Base-by-base conservation (phyloP, 495 filamentous ascomycete species). In the Neurospora sp. region DNA sequence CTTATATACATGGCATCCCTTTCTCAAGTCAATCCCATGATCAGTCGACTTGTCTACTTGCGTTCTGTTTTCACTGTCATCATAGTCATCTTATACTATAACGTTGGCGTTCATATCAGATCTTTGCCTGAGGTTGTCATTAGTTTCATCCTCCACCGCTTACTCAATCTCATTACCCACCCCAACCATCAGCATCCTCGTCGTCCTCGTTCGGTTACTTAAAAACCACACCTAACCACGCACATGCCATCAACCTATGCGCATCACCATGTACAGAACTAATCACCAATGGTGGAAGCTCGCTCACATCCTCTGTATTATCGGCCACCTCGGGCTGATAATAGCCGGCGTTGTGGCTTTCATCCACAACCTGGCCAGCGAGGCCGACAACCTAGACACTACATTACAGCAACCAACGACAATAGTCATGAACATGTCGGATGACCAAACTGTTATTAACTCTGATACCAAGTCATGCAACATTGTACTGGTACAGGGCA, bases 221-320 rank as follows among this genome's bases (percentile, higher is more conserved):
- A 37, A 27, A 27, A 14, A 27, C 18, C 12, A 10, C 53, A 27
- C 10, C 31, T 37, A 44, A 45, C 9, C 14, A 31, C 71, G 37
- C 31, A n/a, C 71, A 39, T 69, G 22, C 31, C 20, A 40, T 22
- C 8, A 12, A 42, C 9, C 20, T 20, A 40, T 20, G 8, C 22
- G 27, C 38, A 31, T 9, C 70, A 74, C n/a, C 72, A 80, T 80
- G 79, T 78, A 79, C n/a, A 69, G 73, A 68, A 78, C 79, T 18
- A 79, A 73, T n/a, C 70, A 80, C 69, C 77, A 71, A 16, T 37
- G 72, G 71, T 80, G 79, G 79, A 80, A 79, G 71, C n/a, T 76
- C 22, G 72, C 72, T 38, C 79, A 80, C 48, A 38, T 76, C 20
- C 75, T 74, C 16, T 73, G 71, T 61, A 79, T 78, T n/a, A 72